Evolutionary conservation across 495 filamentous ascomycete genomes (phyloP), one percentile per base, ranked within the genome.

Genomic region (Podospora fimiseda): DNA sequence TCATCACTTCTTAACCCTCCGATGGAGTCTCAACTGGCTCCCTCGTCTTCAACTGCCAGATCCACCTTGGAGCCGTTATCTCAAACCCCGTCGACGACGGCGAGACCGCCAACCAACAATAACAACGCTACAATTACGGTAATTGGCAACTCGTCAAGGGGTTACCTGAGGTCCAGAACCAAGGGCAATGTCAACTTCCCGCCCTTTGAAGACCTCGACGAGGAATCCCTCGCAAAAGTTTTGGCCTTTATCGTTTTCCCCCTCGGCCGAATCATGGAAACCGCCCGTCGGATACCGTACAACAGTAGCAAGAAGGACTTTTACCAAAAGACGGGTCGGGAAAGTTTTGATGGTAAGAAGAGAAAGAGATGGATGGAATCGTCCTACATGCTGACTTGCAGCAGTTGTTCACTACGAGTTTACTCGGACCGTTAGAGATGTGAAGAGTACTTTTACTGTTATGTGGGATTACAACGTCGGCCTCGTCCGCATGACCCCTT

Each of bases 391-490:
- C 9, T 19, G 40, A 45, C 18, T 39, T 44, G 18, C 55, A 47
- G 39, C 53, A 96, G 93, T 94, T 4, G 96, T 91, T 67, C 83
- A 92, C 52, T 98, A 97, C 68, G 83, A 77, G n/a, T 98, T 95
- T 72, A 80, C n/a, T n/a, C n/a, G n/a, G n/a, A n/a, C n/a, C n/a
- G n/a, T n/a, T n/a, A n/a, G n/a, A n/a, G n/a, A n/a, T n/a, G n/a
- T n/a, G n/a, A 80, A 83, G 5, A 78, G 75, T 55, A 67, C 74
- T 44, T 90, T 89, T 74, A 80, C 75, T 6, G 82, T 98, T 20
- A 89, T 95, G 83, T 98, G 93, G 93, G 93, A 98, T 66, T 96
- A 96, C 68, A 90, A 90, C 55, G 83, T 91, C 51, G 93, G 93
- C n/a, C 84, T 96, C 21, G 92, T 96, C 47, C 83, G 91, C 52